Evolutionary conservation across 768 basidiomycete species (phyloP).

Genomic region (Lactifluus rugatus): DNA sequence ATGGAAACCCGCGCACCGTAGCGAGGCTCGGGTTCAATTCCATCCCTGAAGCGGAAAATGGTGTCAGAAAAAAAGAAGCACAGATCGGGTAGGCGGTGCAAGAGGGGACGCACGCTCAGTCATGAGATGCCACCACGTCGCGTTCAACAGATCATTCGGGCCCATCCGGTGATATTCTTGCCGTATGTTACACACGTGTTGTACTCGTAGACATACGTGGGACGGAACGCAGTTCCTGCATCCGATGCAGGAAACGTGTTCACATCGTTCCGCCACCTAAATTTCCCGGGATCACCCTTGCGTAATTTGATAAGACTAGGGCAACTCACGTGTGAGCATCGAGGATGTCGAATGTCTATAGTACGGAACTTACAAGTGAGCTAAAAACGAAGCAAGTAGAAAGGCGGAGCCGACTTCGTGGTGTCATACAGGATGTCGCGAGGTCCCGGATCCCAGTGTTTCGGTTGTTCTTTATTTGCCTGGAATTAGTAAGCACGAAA

Average conservation of each 20-base stretch:
- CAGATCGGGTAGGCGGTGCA: not conserved
- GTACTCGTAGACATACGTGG: slow-evolving; percentile 56
- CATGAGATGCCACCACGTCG: slow-evolving; percentile 76
- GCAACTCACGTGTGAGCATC: slow-evolving; percentile 66
- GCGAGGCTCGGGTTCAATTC: slow-evolving; percentile 45
- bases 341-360: slow-evolving; percentile 70
- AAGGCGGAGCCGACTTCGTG: slow-evolving; percentile 63
- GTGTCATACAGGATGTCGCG: too few relatives aligned
- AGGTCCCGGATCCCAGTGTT: too few relatives aligned
- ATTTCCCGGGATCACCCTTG: not conserved
- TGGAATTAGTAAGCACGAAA: too few relatives aligned
- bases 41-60: slow-evolving; percentile 38
- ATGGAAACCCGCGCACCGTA: slow-evolving; percentile 29
- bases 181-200: slow-evolving; percentile 63
- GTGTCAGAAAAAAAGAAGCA: not conserved
- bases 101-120: slow-evolving; percentile 48
- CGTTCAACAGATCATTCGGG: slow-evolving; percentile 58
- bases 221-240: slow-evolving; percentile 44
- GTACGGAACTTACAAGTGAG: not conserved
- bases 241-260: slow-evolving; percentile 49
- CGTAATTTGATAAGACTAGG: not conserved
- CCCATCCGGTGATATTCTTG: slow-evolving; percentile 43
- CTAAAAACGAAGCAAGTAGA: slow-evolving; percentile 38
- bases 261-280: slow-evolving; percentile 59
- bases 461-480: too few relatives aligned